Conservation (phyloP, 1,284 basidiomycete species). For the Blastosporella zonata region DNA sequence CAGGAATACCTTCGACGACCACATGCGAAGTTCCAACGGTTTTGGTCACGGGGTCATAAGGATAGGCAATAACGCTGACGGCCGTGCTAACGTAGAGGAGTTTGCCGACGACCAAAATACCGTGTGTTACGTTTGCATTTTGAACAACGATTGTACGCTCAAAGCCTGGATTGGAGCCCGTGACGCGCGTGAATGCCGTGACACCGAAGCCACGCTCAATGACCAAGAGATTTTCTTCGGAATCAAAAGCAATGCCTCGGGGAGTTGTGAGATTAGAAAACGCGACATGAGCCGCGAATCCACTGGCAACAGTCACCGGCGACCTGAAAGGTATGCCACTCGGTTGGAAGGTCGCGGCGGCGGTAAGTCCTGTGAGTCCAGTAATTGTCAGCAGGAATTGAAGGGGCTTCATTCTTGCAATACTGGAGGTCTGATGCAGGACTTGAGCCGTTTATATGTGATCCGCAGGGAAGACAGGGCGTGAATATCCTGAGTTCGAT, state of each 20-base stretch:
- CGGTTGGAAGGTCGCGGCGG: slow-evolving; percentile 23
- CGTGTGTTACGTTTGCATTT: slow-evolving; percentile 37
- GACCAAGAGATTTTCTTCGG: slow-evolving; percentile 30
- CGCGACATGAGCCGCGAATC: slow-evolving; percentile 28
- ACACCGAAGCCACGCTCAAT: slow-evolving; percentile 35
- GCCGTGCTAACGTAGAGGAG: slow-evolving; percentile 34
- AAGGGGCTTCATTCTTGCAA: slow-evolving; percentile 5
- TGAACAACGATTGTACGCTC: slow-evolving; percentile 35
- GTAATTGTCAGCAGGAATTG: neutral
- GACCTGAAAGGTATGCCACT: slow-evolving; percentile 25
- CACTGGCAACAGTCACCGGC: slow-evolving; percentile 32
- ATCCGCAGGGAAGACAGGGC: neutral
- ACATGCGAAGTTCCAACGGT: slow-evolving; percentile 20
- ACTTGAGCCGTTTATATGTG: neutral
- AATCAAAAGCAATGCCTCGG: slow-evolving; percentile 34
- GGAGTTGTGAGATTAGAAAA: slow-evolving; percentile 34
- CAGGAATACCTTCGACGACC: slow-evolving; percentile 33
- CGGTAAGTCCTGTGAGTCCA: neutral
- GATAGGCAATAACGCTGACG: slow-evolving; percentile 26
- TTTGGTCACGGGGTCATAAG: slow-evolving; percentile 28
- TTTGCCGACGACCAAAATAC: slow-evolving; percentile 35
- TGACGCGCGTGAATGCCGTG: slow-evolving; percentile 31
- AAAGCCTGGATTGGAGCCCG: slow-evolving; percentile 30
- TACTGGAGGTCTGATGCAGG: neutral
- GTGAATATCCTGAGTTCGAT: neutral